Conservation (phyloP, 306 rosid species). For the Vicia villosa region DNA sequence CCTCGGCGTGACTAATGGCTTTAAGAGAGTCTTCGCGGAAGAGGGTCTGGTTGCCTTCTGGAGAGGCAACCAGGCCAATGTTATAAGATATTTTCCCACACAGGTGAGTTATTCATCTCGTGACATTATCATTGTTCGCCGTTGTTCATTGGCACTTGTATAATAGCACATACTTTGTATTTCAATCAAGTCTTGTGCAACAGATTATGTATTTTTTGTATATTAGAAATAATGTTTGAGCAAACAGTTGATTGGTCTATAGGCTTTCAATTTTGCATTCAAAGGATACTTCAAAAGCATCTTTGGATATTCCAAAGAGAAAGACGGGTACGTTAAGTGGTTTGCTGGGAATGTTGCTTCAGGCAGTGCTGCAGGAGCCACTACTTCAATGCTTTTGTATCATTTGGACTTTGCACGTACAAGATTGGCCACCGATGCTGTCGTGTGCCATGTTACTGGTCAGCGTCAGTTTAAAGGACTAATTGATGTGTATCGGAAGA, state of each 20-base stretch:
- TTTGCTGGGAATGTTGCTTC: conserved; percentile 98
- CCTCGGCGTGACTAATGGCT: conserved; percentile 65
- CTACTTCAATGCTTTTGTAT: conserved; percentile 81
- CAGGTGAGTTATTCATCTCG: conserved; percentile 57
- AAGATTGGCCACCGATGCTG: conserved; percentile 78
- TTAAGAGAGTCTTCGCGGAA: conserved; percentile 67
- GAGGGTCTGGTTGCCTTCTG: conserved; percentile 89
- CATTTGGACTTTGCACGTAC: conserved; percentile 95
- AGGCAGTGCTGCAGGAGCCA: conserved; percentile 99
- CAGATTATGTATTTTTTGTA: not conserved
- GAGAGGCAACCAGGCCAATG: conserved; percentile 92
- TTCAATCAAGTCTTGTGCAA: conserved; percentile 19
- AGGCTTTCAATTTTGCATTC: conserved; percentile 99
- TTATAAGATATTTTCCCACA: conserved; percentile 90
- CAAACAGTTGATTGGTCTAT: conserved; percentile 74
- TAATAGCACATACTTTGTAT: conserved; percentile 2
- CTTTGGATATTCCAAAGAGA: conserved; percentile 83
- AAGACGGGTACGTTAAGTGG: conserved; percentile 87
- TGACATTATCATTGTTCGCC: not conserved
- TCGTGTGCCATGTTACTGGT: conserved; percentile 44
- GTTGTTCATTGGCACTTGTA: not conserved
- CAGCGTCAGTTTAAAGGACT: conserved; percentile 82
- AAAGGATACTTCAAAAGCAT: conserved; percentile 95
- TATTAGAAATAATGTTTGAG: conserved; percentile 48
- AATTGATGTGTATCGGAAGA: conserved; percentile 76